Conservation (phyloP, 176 grass and related monocot genomes). For the Saccharum officinarum region DNA sequence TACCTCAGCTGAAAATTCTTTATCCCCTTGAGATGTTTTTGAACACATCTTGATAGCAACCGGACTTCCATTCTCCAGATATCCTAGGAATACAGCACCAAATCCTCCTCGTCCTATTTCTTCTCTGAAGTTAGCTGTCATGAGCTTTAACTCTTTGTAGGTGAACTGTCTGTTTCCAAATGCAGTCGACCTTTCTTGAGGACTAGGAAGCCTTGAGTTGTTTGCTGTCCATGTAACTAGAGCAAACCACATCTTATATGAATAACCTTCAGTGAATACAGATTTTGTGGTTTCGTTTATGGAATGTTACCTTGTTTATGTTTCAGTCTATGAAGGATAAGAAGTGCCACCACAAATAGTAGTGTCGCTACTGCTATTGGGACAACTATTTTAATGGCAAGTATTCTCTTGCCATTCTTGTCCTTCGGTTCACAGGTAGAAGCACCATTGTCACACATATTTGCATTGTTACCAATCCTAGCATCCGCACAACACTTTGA, state of each 20-base stretch:
- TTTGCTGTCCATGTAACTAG: conserved; percentile 23
- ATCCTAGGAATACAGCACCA: conserved; percentile 35
- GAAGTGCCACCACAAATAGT: conserved; percentile 23
- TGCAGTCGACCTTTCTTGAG: neutral
- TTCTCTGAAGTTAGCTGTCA: conserved; percentile 36
- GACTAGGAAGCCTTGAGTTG: conserved; percentile 15
- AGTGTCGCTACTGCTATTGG: conserved; percentile 23
- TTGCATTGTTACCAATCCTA: conserved; percentile 36
- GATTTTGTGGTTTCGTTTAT: neutral
- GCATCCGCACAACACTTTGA: neutral
- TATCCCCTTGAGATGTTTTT: conserved; percentile 20
- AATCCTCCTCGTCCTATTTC: conserved; percentile 40
- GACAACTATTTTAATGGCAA: conserved; percentile 21
- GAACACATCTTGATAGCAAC: conserved; percentile 37
- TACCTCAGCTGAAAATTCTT: conserved; percentile 51
- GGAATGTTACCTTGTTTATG: conserved; percentile 32
- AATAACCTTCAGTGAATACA: neutral
- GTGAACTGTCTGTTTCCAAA: conserved; percentile 52
- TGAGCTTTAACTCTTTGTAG: conserved; percentile 42
- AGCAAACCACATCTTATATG: neutral
- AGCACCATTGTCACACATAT: conserved; percentile 26
- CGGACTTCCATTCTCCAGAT: conserved; percentile 29
- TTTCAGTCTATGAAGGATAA: conserved; percentile 21
- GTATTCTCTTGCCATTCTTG: conserved; percentile 31
- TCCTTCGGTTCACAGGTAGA: neutral